Percentiles rank a stretch among this genome's conserved stretches.
Conservation (phyloP, 768 basidiomycete genomes). For the Hygrophoropsis aurantiaca region DNA sequence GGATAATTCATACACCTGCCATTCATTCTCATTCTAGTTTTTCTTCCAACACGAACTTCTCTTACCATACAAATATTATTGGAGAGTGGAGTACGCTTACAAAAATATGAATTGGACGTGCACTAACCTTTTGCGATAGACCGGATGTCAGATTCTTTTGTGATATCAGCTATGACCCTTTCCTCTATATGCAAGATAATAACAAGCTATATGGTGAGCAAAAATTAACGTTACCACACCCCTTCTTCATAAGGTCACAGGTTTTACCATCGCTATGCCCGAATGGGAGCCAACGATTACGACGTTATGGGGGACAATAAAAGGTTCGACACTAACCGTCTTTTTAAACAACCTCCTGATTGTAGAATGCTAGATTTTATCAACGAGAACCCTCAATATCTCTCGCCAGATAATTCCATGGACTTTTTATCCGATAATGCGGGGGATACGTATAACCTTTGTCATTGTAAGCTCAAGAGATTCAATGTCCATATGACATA, state of each 20-base stretch:
- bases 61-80: conserved; percentile 56
- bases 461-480: conserved; percentile 49
- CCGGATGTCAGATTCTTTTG: conserved; percentile 57
- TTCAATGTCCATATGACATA: not conserved
- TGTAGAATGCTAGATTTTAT: conserved; percentile 52
- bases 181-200: conserved; percentile 54
- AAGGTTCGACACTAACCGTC: conserved; percentile 43
- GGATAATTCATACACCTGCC: not conserved
- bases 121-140: conserved; percentile 20
- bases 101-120: not conserved
- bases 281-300: conserved; percentile 66
- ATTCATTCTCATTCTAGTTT: conserved; percentile 33
- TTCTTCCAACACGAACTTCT: conserved; percentile 58
- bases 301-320: conserved; percentile 60
- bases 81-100: conserved; percentile 55
- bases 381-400: conserved; percentile 49
- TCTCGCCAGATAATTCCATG: conserved; percentile 59
- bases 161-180: conserved; percentile 50
- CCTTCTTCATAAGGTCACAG: conserved; percentile 20
- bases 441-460: conserved; percentile 62
- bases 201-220: conserved; percentile 49
- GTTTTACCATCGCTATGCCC: conserved; percentile 63
- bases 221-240: not conserved
- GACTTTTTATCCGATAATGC: conserved; percentile 65
- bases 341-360: conserved; percentile 34